Base-by-base conservation (phyloP, 2,329 filamentous ascomycete species). In the Colletotrichum tabaci region DNA sequence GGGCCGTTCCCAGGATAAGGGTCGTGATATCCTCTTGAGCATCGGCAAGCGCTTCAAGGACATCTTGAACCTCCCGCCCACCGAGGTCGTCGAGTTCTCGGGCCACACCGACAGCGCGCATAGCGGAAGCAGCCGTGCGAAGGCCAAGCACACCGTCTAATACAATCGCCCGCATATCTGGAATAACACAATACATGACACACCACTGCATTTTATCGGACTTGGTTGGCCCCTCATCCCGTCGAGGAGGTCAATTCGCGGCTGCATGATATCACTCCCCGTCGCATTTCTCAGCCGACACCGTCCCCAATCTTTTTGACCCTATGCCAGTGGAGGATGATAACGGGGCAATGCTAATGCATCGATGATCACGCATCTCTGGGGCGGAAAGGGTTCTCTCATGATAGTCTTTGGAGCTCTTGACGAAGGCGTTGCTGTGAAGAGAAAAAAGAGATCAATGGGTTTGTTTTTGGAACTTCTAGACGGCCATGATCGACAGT, bases 41-140 rank as follows among this genome's bases (percentile, higher is more conserved):
- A 97, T 99, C 77, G 96, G 96, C 77, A 89, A 88, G 76, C 91
- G 92, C 75, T 98, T 99, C 91, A 99, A 99, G 90, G 93, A 95
- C 76, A 92, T 97, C 35, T 87, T 99, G 67, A 91, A 93, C 81
- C 87, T 99, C 73, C 92, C 93, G 72, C 84, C 91, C 67, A 88
- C 85, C 73, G 96, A 98, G 81, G 83, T 86, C 73, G 91, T 99
- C 71, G 97, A 99, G 85, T 99, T 98, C 85, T 97, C 94, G 23
- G 96, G 96, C 72, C 96, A 99, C 85, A 97, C 94, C 21, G 97
- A 99, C 77, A 94, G 93, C 77, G 96, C 96, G 47, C 93, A 97
- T 82, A 91, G 93, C 72, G 96, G 96, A 76, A 98, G 95, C 85
- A 98, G 94, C 72, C 92, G 97, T 78, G 96, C 96, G 68, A 98